Base-by-base conservation (phyloP, 345 rosid genomes). In the Eucalyptus decipiens region DNA sequence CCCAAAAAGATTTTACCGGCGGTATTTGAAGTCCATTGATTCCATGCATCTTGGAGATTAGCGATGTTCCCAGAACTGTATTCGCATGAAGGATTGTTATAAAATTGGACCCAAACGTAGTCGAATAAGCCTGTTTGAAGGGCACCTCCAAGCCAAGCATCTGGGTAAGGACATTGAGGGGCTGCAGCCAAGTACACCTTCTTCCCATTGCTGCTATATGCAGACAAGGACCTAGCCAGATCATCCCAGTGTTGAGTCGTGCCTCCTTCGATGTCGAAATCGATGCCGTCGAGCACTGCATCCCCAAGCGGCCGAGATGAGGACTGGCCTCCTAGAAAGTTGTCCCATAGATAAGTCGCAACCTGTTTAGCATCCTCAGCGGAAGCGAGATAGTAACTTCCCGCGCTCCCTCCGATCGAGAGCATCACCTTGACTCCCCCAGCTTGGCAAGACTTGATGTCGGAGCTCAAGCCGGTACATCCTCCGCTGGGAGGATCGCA, bases 71-170 rank as follows among this genome's bases (percentile, higher is more conserved):
- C 72, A 2, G 88, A 87, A 13, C 47, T 45, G 52, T 90, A 92
- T 24, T 90, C 88, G 58, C 93, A 91, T 32, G 90, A 86, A 18
- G 92, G 91, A 50, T 91, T 92, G 47, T 92, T 89, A 52, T 87
- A 91, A 80, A 91, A 92, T 86, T 91, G 92, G 15, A 91, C 89
- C 93, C 90, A 91, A n/a, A 90, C 89, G 16, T 89, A 87, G 62
- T 89, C 85, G 11, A 91, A 91, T 3, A 86, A 76, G 43, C 93
- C 93, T 1, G 92, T 90, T 8, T 87, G 86, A 5, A 91, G 86
- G 24, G 93, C 93, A 43, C 30, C 56, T 21, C 90, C 87, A 7
- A 92, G 15, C 86, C 85, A 87, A 14, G 88, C 89, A n/a, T 87
- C 91, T 9, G 93, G 92, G 45, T 87, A 90, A 19, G 90, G 91